Evolutionary conservation across 192 early-diverging fungal genomes (phyloP).

Genomic region (Backusella luteola): DNA sequence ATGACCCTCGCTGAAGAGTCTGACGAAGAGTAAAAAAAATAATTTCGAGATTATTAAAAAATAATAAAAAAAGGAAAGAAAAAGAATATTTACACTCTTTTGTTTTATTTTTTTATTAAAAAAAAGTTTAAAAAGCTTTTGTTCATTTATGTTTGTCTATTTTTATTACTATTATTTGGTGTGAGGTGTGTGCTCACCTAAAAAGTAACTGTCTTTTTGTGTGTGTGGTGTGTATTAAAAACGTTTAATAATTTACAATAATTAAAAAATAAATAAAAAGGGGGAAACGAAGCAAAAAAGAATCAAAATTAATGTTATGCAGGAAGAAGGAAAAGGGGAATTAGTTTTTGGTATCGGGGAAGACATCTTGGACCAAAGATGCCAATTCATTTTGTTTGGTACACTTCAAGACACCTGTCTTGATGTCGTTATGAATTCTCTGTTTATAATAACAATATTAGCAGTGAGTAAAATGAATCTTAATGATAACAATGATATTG

Average conservation of each 20-base stretch:
- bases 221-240: constrained; percentile 13
- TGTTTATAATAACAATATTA: not conserved
- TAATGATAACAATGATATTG: not conserved
- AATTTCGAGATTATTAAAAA: not conserved
- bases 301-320: not conserved
- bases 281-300: not conserved
- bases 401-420: constrained; percentile 20
- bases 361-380: constrained; percentile 31
- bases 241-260: constrained; percentile 10
- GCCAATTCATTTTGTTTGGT: constrained; percentile 31
- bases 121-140: constrained; percentile 19
- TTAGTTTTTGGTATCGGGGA: constrained; percentile 14
- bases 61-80: not conserved
- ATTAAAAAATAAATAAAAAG: constrained; percentile 7
- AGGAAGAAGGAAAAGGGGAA: not conserved
- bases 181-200: constrained; percentile 65
- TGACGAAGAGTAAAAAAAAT: constrained; percentile 16
- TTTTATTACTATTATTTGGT: not conserved
- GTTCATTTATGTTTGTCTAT: not conserved
- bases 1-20: constrained; percentile 38
- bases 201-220: constrained; percentile 72
- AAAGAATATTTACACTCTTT: not conserved
- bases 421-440: constrained; percentile 18
- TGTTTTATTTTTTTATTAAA: not conserved
- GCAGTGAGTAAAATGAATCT: not conserved